These are phyloP conservation scores for Suillus weaverae DNA, from an alignment of 768 basidiomycete genomes.

Conservation along the genomic window DNA sequence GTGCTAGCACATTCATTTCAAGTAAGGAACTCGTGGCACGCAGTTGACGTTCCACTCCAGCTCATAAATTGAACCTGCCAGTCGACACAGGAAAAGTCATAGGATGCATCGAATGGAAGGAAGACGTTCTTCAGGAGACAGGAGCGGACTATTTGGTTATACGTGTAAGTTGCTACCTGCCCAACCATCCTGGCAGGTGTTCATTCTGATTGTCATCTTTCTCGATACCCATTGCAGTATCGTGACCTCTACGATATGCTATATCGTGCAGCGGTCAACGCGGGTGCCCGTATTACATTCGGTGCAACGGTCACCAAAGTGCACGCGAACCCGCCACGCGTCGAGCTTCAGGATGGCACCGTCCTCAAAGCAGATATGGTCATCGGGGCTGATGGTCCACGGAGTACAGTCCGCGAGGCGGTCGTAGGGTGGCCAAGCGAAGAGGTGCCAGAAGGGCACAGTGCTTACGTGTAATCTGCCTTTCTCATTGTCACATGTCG, in stretches of 20 bases:
- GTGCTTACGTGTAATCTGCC: slow-evolving; percentile 44
- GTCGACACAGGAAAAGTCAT: slow-evolving; percentile 46
- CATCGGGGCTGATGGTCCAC: slow-evolving; percentile 63
- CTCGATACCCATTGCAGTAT: slow-evolving; percentile 37
- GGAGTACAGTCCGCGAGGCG: slow-evolving; percentile 42
- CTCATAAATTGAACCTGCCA: slow-evolving; percentile 21
- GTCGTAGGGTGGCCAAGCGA: slow-evolving; percentile 34
- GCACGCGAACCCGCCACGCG: slow-evolving; percentile 31
- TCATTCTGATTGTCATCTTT: slow-evolving; percentile 9
- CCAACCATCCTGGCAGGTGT: neutral
- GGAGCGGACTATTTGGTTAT: slow-evolving; percentile 56
- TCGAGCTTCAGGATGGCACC: slow-evolving; percentile 45
- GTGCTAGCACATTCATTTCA: slow-evolving; percentile 26
- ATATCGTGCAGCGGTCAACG: slow-evolving; percentile 44
- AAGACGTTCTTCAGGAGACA: slow-evolving; percentile 49
- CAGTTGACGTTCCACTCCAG: neutral
- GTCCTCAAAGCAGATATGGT: slow-evolving; percentile 51
- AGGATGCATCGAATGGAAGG: slow-evolving; percentile 48
- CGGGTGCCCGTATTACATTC: slow-evolving; percentile 54
- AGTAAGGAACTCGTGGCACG: slow-evolving; percentile 11
- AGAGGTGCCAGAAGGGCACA: slow-evolving; percentile 30
- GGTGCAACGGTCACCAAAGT: slow-evolving; percentile 39
- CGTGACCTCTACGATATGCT: slow-evolving; percentile 53
- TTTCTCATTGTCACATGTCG: slow-evolving; percentile 12
- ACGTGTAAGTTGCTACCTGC: slow-evolving; percentile 35